These are phyloP conservation scores for Fonsecaea monophora DNA, from an alignment of 2,329 filamentous ascomycete species.

Conservation along the genomic window DNA sequence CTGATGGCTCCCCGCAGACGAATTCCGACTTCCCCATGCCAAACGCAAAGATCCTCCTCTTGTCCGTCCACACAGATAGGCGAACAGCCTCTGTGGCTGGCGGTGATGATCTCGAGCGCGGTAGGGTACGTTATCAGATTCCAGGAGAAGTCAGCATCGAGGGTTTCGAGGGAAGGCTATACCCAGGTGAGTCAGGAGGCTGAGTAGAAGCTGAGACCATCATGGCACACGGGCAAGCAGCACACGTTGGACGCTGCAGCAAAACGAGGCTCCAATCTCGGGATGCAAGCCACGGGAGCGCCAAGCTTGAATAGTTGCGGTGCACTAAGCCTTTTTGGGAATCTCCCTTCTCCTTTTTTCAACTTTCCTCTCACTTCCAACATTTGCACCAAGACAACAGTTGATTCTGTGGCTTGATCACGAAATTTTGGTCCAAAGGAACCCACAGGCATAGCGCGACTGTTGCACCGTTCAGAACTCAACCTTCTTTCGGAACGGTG, in stretches of 20 bases:
- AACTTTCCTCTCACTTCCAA: constrained; percentile 12
- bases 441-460: constrained; percentile 6
- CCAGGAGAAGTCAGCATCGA: neutral
- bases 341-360: constrained; percentile 22
- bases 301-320: constrained; percentile 19
- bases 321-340: constrained; percentile 6
- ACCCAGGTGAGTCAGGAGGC: constrained; percentile 13
- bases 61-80: neutral
- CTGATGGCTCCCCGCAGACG: neutral
- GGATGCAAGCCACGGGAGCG: constrained; percentile 13
- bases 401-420: constrained; percentile 15
- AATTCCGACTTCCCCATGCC: neutral
- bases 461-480: neutral
- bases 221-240: neutral
- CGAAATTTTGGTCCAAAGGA: neutral
- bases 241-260: neutral
- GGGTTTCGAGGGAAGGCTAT: neutral
- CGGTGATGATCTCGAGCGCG: neutral
- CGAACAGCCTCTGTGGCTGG: neutral
- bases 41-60: neutral
- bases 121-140: neutral
- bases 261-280: constrained; percentile 15
- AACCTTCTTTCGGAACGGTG: neutral
- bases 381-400: neutral
- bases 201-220: neutral